These are phyloP conservation scores for Linum usitatissimum DNA, from an alignment of 345 rosid genomes.

Conservation along the genomic window DNA sequence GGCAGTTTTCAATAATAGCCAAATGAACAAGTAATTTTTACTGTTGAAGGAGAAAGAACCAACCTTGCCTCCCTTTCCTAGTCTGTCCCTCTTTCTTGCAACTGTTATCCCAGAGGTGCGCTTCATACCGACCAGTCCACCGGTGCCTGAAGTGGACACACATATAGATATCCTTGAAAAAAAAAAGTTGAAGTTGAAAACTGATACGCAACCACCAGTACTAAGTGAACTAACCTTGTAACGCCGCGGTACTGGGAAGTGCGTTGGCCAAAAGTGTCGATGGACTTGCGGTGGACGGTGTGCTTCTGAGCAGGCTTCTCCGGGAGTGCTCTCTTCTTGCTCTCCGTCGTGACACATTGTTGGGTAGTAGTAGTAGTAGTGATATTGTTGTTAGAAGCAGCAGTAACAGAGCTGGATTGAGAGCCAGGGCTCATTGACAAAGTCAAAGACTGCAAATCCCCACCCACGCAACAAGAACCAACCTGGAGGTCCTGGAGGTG, in stretches of 20 bases:
- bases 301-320: conserved; percentile 46
- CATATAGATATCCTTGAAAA: no score
- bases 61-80: conserved; percentile 88
- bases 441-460: conserved; percentile 33
- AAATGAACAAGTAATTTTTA: conserved; percentile 11
- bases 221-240: conserved; percentile 40
- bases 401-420: conserved; percentile 36
- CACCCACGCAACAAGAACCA: conserved; percentile 17
- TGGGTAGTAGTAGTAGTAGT: conserved; percentile 20
- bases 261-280: conserved; percentile 72
- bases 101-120: conserved; percentile 82
- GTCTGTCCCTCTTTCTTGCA: conserved; percentile 91
- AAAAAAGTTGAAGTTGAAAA: no score
- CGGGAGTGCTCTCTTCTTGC: conserved; percentile 45
- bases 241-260: conserved; percentile 97
- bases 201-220: no score
- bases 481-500: conserved; percentile 24
- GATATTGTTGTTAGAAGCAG: conserved; percentile 13
- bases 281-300: conserved; percentile 68
- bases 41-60: conserved; percentile 12
- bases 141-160: conserved; percentile 46
- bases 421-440: conserved; percentile 49
- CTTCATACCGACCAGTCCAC: conserved; percentile 88
- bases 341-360: conserved; percentile 20
- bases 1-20: conserved; percentile 16